Evolutionary conservation across 208 protist species (phyloP), one percentile per base, ranked within the genome.

Genomic region (Crithidia mellificae): DNA sequence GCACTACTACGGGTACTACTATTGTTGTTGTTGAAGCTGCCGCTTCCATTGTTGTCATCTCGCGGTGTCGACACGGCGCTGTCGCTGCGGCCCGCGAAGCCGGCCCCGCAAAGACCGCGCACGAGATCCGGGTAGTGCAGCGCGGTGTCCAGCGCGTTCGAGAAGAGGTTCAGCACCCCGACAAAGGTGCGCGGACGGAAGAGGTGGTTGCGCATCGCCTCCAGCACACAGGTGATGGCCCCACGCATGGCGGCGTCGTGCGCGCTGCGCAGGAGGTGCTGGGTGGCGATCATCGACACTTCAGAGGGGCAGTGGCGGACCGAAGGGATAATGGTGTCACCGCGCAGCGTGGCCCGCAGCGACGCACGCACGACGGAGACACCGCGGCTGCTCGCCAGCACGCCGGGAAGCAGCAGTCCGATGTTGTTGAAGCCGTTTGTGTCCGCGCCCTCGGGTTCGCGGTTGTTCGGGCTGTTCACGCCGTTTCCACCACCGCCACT

Each of bases 151-250:
- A 93, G 70, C 2, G 84, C 79, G 49, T 93, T 90, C 61, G 81
- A 72, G 52, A 93, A 82, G 30, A 83, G 62, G 59, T 90, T 90
- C 38, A 93, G 32, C 6, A 93, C 47, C 5, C 84, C 87, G 15
- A 93, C 77, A 59, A 85, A 85, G n/a, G 87, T 81, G 63, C 78
- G 80, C 0, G 77, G 67, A 36, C 68, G 64, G 63, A 90, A 85
- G 43, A 79, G 74, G 22, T 79, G 71, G 11, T 72, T 53, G 50
- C 62, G 59, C 77, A 93, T 83, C 22, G 81, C 76, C 52, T 76
- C 55, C 29, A 87, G 22, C 14, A 87, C 63, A 47, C 77, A 75
- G n/a, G 32, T 59, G 6, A 90, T 64, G 20, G 80, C 79, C 7
- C 76, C 68, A 6, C 56, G 78, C n/a, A 87, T 53, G 25, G 44